Evolutionary conservation across 2,329 filamentous ascomycete genomes (phyloP), one percentile per base, ranked within the genome.

Genomic region (Rhexocercosporidium sp.): DNA sequence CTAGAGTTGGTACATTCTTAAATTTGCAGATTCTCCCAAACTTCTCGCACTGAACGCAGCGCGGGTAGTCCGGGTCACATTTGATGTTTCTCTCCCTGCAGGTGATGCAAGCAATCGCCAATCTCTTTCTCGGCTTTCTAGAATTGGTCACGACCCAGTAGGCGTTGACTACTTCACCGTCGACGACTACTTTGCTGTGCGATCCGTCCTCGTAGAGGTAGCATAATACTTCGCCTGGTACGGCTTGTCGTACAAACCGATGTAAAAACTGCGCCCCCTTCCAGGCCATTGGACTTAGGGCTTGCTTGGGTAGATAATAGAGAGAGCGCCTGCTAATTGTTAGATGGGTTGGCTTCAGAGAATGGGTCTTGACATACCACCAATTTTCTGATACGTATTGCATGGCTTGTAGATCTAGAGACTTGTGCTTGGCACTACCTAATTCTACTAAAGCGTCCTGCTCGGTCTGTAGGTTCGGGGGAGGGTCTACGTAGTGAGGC

Each of bases 71-170:
- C 1, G 94, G 94, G 71, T 97, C 93, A 76, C 94, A 97, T 79
- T 97, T 97, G 81, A 97, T 97, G 84, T 97, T 97, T 88, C 97
- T 97, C 81, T 97, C 94, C 59, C 94, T 88, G 78, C 94, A 97
- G 14, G 93, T 96, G 66, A 97, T 85, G 77, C 94, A 97, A n/a
- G 93, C 93, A 77, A 97, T 94, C 25, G 94, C 94, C 65, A 97
- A 84, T 65, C 94, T 86, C 81, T 97, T 97, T 72, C 94, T 88
- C 57, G 94, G 94, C 81, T 97, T 97, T 16, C 94, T 94, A 1
- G 94, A 94, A 80, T 97, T 97, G 41, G 94, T 97, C 11, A 97
- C 89, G 18, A 94, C 94, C 94, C 94, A 97, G 72, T 93, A 92
- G 1, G 94, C 92, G 77, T 97, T 97, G 61, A 97, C 93, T 0